Percentiles rank a stretch among this genome's conserved stretches.
phyloP scores from a whole-genome alignment of 2,329 filamentous ascomycete species.

The Fusarium sp. region DNA sequence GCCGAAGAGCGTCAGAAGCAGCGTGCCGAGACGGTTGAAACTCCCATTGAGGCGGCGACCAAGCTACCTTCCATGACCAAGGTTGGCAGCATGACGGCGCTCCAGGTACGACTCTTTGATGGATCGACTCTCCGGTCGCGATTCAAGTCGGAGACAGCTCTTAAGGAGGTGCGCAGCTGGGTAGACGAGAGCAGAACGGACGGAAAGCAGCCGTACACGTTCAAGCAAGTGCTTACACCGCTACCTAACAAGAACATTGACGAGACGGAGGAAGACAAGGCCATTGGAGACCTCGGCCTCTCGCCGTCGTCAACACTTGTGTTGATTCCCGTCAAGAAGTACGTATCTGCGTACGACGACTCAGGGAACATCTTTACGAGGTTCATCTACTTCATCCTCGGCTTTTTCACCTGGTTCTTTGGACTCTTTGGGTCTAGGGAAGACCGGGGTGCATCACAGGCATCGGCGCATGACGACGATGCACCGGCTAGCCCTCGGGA shows the following conservation, averaged over 20 bases:
- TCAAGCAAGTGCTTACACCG: slow-evolving; percentile 84
- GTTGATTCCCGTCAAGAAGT: slow-evolving; percentile 71
- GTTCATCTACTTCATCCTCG: slow-evolving; percentile 45
- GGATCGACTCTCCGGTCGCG: slow-evolving; percentile 77
- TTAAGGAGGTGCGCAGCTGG: slow-evolving; percentile 78
- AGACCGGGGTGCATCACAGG: slow-evolving; percentile 4
- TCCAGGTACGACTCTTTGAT: slow-evolving; percentile 85
- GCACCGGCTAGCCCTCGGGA: slow-evolving; percentile 33
- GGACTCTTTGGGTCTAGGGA: slow-evolving; percentile 45
- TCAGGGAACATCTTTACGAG: slow-evolving; percentile 44
- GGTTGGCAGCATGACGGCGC: slow-evolving; percentile 53
- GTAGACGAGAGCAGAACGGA: slow-evolving; percentile 70
- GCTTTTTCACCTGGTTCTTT: slow-evolving; percentile 50
- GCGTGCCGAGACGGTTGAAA: slow-evolving; percentile 43
- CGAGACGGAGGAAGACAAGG: slow-evolving; percentile 74
- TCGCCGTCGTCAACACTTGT: slow-evolving; percentile 83
- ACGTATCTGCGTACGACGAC: slow-evolving; percentile 53
- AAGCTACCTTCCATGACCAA: slow-evolving; percentile 44
- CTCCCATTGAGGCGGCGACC: slow-evolving; percentile 46
- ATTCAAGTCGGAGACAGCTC: slow-evolving; percentile 70
- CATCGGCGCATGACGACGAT: slow-evolving; percentile 1
- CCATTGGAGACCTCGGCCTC: slow-evolving; percentile 73
- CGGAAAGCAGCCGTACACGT: slow-evolving; percentile 73
- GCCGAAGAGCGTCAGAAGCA: slow-evolving; percentile 60
- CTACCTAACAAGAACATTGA: slow-evolving; percentile 77